Percentiles rank a stretch among this genome's conserved stretches.
phyloP scores from a whole-genome alignment of 2,329 filamentous ascomycete species.

The Aspergillus jensenii region DNA sequence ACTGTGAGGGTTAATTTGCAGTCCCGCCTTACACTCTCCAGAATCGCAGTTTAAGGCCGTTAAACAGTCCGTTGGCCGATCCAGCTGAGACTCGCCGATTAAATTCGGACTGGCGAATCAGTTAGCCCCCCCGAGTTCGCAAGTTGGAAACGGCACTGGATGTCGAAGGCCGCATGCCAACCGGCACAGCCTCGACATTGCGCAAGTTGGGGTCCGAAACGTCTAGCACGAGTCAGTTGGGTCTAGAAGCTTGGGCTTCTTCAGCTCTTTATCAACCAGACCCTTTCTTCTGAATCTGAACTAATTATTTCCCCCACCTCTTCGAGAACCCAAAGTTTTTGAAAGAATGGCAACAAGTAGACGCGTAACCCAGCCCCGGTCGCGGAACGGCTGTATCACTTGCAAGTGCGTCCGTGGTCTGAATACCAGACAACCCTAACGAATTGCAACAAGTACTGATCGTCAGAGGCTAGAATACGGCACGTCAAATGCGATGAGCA shows the following conservation, averaged over 20 bases:
- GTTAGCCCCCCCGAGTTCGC: background rate
- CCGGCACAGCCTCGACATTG: background rate
- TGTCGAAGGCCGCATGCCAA: background rate
- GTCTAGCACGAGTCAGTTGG: background rate
- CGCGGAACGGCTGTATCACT: constrained; percentile 49
- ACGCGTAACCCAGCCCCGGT: constrained; percentile 4
- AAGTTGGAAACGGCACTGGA: no score
- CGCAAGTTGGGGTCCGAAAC: background rate
- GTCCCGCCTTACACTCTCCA: no score
- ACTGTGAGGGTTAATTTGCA: no score
- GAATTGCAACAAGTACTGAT: background rate
- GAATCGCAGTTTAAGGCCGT: no score
- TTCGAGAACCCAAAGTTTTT: background rate
- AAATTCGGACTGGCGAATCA: no score
- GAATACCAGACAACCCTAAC: background rate
- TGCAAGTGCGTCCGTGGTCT: constrained; percentile 49
- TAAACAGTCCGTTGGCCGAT: no score
- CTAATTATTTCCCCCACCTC: background rate
- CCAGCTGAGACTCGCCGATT: no score
- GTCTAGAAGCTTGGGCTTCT: background rate
- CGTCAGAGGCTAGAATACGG: constrained; percentile 44
- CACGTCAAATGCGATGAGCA: constrained; percentile 60
- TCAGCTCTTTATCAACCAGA: no score
- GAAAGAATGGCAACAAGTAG: background rate
- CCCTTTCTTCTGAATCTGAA: background rate